These are phyloP conservation scores for Bothriochloa decipiens DNA, from an alignment of 176 grass and related monocot genomes.

Conservation along the genomic window DNA sequence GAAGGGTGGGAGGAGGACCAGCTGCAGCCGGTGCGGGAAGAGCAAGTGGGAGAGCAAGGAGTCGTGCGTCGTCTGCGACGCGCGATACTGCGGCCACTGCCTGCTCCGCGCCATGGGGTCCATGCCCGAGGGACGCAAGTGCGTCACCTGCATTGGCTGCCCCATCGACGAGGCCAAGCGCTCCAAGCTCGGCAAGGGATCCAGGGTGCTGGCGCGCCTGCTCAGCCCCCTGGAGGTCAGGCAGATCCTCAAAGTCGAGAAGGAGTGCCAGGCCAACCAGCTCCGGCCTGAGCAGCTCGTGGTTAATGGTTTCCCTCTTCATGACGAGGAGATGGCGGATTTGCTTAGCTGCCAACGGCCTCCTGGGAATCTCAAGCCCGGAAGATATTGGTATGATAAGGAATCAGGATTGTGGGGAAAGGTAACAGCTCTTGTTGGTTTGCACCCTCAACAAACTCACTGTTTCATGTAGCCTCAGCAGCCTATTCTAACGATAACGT, in stretches of 20 bases:
- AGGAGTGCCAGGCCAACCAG: conserved; percentile 94
- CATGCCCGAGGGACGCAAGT: conserved; percentile 95
- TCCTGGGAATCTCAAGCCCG: conserved; percentile 85
- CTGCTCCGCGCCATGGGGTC: conserved; percentile 92
- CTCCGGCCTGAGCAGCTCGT: conserved; percentile 82
- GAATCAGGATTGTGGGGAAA: conserved; percentile 97
- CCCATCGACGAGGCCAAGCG: conserved; percentile 80
- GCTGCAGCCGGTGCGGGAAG: conserved; percentile 74
- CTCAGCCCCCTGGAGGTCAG: conserved; percentile 88
- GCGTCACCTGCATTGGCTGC: conserved; percentile 75
- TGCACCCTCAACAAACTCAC: not conserved
- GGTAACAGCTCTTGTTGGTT: conserved; percentile 37
- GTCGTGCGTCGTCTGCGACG: conserved; percentile 76
- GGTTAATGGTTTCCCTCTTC: conserved; percentile 68
- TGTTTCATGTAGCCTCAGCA: conserved; percentile 4
- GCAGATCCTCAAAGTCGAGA: conserved; percentile 90
- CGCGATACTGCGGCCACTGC: conserved; percentile 75
- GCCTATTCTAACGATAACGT: not conserved
- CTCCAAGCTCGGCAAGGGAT: conserved; percentile 81
- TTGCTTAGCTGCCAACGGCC: conserved; percentile 80
- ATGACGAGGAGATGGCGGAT: conserved; percentile 69
- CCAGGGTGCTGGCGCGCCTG: conserved; percentile 60
- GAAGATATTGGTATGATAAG: conserved; percentile 99
- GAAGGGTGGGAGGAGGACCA: conserved; percentile 28
- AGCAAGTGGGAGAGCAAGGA: conserved; percentile 95